A percentile compares a stretch with the other conserved stretches of the same genome.
These are phyloP conservation scores for Keqinozyma sinolaborantium DNA, from an alignment of 1,139 yeast genomes.

Conservation along the genomic window DNA sequence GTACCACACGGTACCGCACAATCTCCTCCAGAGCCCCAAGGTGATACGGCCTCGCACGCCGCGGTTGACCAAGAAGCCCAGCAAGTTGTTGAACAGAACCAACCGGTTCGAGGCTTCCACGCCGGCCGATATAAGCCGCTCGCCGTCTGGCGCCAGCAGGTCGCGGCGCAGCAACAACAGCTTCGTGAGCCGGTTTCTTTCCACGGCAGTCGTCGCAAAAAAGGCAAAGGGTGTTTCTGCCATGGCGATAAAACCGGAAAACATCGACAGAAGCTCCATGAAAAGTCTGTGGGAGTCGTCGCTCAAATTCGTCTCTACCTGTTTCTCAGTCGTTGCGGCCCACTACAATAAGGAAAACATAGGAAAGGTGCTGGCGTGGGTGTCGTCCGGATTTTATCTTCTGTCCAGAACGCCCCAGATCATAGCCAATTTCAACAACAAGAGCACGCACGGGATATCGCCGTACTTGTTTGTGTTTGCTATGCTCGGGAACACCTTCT, in stretches of 20 bases:
- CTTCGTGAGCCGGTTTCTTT: conserved; percentile 5
- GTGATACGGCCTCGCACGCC: conserved; percentile 13
- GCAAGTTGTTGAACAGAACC: conserved; percentile 4
- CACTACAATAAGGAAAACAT: conserved; percentile 8
- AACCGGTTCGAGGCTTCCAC: conserved; percentile 8
- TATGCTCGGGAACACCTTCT: conserved; percentile 33
- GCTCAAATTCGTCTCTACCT: not conserved
- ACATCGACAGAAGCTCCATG: not conserved
- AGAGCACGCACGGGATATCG: conserved; percentile 36
- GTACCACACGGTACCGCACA: conserved; percentile 19
- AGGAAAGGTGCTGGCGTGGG: conserved; percentile 70
- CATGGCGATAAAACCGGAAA: not conserved
- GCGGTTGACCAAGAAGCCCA: conserved; percentile 1
- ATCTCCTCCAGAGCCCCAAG: conserved; percentile 21
- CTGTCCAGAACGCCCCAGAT: conserved; percentile 81
- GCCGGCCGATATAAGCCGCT: conserved; percentile 1
- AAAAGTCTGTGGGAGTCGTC: not conserved
- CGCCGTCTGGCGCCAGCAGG: conserved; percentile 1
- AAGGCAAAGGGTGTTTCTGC: conserved; percentile 6
- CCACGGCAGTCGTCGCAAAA: conserved; percentile 8
- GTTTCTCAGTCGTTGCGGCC: not conserved
- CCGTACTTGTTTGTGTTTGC: conserved; percentile 34
- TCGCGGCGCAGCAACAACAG: conserved; percentile 1
- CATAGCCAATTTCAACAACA: conserved; percentile 26
- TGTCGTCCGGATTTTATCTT: conserved; percentile 68